Evolutionary conservation across 2,329 filamentous ascomycete species (phyloP), one percentile per base, ranked within the genome.

Genomic region (Periconia digitata): DNA sequence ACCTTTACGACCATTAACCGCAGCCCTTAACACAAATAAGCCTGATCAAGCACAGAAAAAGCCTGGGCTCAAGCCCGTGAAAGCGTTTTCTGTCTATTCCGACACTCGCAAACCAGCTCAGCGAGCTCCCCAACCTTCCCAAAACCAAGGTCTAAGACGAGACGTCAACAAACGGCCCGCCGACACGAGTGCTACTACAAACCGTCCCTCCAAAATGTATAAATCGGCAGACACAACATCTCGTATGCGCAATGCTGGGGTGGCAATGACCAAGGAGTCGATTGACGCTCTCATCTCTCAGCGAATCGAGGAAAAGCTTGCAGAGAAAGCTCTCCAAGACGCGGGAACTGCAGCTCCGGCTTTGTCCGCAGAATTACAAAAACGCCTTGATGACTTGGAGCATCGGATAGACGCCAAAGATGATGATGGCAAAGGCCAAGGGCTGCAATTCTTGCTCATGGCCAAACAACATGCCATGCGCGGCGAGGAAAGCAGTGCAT

Each of bases 271-370:
- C 57, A 82, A 73, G 16, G 86, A 85, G 12, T 86, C 85, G 44
- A 95, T 97, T 51, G 92, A 96, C 68, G 89, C 91, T 34, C 85
- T 96, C 74, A 90, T 97, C 1, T 89, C 96, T 71, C 89, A 87
- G 60, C 95, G 95, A 63, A 89, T 97, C 1, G 86, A 87, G 50
- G 91, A 96, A 73, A 91, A 94, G 29, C 77, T 97, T 1, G 90
- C 92, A 0, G 85, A 86, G n/a, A 83, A 87, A 44, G 84, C 82
- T 1, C 65, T 83, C 15, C 80, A 81, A 53, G 83, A 86, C 36
- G 73, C 79, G 15, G 72, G 80, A 50, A 66, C 76, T 49, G 47
- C 73, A 59, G 53, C 73, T 57, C 66, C 72, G 49, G 47, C 78
- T 67, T 79, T 92, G 32, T 89, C 85, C 52, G 87, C 91, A 24